phyloP scores from a whole-genome alignment of 768 basidiomycete species.

The Lactifluus volemus region DNA sequence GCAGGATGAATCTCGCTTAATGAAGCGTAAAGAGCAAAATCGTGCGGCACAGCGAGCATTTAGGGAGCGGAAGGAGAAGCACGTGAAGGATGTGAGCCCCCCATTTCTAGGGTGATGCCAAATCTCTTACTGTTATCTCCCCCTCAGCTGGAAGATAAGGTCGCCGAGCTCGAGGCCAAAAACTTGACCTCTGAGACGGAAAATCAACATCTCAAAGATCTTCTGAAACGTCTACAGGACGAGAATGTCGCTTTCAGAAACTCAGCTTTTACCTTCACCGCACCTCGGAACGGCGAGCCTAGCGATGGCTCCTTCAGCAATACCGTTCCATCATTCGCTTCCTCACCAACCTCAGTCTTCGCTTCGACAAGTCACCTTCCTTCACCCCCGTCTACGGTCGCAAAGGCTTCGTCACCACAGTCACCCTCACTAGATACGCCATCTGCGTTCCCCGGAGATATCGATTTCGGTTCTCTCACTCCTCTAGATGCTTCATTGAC shows the following conservation, averaged over 20 bases:
- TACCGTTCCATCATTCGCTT: constrained; percentile 13
- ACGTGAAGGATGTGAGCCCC: constrained; percentile 84
- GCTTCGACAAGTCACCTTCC: constrained; percentile 1
- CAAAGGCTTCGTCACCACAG: constrained; percentile 17
- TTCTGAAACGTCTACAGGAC: constrained; percentile 73
- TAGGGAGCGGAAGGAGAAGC: constrained; percentile 93
- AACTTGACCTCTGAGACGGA: constrained; percentile 64
- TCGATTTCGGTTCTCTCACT: constrained; percentile 59
- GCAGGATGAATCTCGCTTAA: constrained; percentile 62
- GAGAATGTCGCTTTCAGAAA: constrained; percentile 83
- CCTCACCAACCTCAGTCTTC: constrained; percentile 1
- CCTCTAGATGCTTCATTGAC: constrained; percentile 64
- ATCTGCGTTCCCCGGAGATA: constrained; percentile 23
- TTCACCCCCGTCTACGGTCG: constrained; percentile 19
- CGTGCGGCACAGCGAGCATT: constrained; percentile 96
- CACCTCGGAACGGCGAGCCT: constrained; percentile 39
- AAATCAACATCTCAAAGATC: constrained; percentile 84
- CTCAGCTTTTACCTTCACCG: constrained; percentile 72
- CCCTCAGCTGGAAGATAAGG: constrained; percentile 79
- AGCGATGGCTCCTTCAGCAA: constrained; percentile 17
- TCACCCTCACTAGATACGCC: constrained; percentile 27
- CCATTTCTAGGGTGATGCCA: not conserved
- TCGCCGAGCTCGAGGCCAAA: constrained; percentile 78
- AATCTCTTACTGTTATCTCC: not conserved
- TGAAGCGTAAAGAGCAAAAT: constrained; percentile 96